Conservation (phyloP, 2,329 filamentous ascomycete genomes). For the Epichloe glyceriae region DNA sequence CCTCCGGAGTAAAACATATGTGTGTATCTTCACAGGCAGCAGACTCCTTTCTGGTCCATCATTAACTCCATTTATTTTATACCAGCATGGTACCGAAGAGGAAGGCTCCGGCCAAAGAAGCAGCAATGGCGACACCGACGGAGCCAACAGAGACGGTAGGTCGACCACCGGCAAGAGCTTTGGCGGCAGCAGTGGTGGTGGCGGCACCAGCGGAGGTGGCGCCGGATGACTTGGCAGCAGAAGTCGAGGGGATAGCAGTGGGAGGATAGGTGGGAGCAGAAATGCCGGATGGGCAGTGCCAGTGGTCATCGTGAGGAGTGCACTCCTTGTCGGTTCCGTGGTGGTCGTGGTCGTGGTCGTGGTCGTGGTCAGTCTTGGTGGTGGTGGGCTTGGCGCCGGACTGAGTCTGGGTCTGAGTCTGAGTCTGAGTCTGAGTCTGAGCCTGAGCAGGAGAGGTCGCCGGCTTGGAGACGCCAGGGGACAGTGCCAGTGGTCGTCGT, state of each 20-base stretch:
- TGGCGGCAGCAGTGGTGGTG: background rate
- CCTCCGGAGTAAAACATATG: no score
- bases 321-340: constrained; percentile 6
- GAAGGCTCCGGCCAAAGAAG: constrained; percentile 6
- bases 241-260: background rate
- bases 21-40: no score
- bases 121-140: constrained; percentile 4
- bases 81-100: constrained; percentile 7
- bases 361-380: background rate
- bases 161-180: constrained; percentile 1
- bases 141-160: constrained; percentile 1
- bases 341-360: constrained; percentile 4
- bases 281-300: constrained; percentile 11
- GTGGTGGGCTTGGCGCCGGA: background rate
- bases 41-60: no score
- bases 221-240: background rate
- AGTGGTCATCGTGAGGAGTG: constrained; percentile 6
- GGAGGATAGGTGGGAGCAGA: constrained; percentile 1
- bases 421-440: constrained; percentile 4
- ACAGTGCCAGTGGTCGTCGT: constrained; percentile 9
- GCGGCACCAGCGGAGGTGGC: background rate
- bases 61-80: background rate
- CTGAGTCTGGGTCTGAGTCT: constrained; percentile 3
- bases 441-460: constrained; percentile 5
- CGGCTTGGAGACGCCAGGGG: constrained; percentile 6